A percentile compares a stretch with the other conserved stretches of the same genome.
phyloP scores from a whole-genome alignment of 2,329 filamentous ascomycete genomes.

The Talaromyces funiculosus region DNA sequence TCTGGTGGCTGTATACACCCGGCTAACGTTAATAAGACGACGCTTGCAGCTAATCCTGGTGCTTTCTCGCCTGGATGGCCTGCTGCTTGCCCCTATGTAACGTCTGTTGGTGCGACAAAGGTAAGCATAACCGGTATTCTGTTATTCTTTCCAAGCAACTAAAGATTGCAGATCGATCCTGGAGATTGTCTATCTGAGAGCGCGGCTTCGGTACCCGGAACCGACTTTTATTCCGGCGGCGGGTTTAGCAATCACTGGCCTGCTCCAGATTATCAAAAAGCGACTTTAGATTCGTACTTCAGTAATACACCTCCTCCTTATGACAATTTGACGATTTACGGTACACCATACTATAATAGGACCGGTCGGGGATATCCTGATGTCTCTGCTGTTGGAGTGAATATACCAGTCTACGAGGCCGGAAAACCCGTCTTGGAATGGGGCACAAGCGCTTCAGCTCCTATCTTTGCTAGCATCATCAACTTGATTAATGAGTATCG shows the following conservation, averaged over 20 bases:
- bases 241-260: conserved; percentile 46
- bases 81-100: conserved; percentile 46
- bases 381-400: conserved; percentile 46
- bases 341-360: conserved; percentile 33
- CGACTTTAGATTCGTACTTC: conserved; percentile 35
- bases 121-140: not conserved
- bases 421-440: not conserved
- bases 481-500: conserved; percentile 59
- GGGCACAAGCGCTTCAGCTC: conserved; percentile 46
- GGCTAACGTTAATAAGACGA: not conserved
- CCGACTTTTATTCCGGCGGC: conserved; percentile 27
- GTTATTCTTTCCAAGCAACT: conserved; percentile 1
- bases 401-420: not conserved
- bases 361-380: conserved; percentile 58
- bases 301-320: conserved; percentile 25
- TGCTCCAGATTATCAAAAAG: conserved; percentile 39
- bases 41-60: not conserved
- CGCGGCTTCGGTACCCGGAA: not conserved
- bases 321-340: conserved; percentile 19
- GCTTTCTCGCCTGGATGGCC: conserved; percentile 39
- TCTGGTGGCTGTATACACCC: conserved; percentile 12
- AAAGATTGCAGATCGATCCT: not conserved
- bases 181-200: not conserved
- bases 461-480: conserved; percentile 55
- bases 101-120: conserved; percentile 5